Evolutionary conservation across 495 filamentous ascomycete genomes (phyloP), one percentile per base, ranked within the genome.

Genomic region (Cercophora samala): DNA sequence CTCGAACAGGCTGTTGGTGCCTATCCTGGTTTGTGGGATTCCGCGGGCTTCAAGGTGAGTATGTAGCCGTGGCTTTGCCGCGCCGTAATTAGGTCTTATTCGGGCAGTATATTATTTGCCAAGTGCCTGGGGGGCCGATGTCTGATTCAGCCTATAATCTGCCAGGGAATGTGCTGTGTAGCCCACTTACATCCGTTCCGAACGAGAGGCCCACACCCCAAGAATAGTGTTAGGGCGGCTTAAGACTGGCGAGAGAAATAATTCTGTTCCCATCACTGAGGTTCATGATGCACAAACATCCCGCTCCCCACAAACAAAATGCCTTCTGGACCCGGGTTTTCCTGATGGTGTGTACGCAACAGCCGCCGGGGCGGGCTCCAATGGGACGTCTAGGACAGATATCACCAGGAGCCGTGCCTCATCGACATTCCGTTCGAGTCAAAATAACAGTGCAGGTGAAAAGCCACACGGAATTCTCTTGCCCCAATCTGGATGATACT

Each of bases 71-170:
- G 46, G 66, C 51, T 63, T 8, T 9, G 46, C 52, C 29, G 18
- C 18, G 24, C 61, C 32, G 26, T 32, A 55, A 25, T 37, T 46
- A 51, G 17, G 66, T 62, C 51, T 29, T 60, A 21, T n/a, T 54
- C 58, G 51, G 51, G 37, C n/a, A 53, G 15, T 23, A 22, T 5
- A 22, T 15, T n/a, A 53, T 65, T 37, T 65, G 62, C 63, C 51
- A 58, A 59, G 51, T 65, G 63, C 29, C 58, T 60, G 42, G 51
- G 22, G 11, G 29, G 0, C 6, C 18, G 17, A 23, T 0, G 5
- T 18, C 15, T 62, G 59, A 53, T 69, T 69, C 64, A 64, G 64
- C 64, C 68, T 66, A 58, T 69, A 23, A 52, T 60, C 54, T 60
- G 37, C 37, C n/a, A 9, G 9, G 68, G 23, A 15, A 61, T 53